These are phyloP conservation scores for Jaenimonas drosophilae DNA, from an alignment of 208 protist genomes.

Conservation along the genomic window DNA sequence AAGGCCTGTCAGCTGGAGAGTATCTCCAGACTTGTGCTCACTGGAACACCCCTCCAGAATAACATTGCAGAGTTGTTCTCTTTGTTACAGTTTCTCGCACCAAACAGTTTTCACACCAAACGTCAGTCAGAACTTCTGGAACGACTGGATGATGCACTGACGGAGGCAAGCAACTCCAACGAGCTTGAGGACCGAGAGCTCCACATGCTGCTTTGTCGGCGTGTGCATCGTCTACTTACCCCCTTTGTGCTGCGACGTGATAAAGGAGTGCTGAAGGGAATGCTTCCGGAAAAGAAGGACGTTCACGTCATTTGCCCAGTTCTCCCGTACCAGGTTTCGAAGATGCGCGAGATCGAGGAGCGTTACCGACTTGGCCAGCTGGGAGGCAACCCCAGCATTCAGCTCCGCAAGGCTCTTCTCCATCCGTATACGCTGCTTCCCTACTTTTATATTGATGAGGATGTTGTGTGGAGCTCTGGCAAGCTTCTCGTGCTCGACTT, in stretches of 20 bases:
- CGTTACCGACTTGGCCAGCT: constrained; percentile 10
- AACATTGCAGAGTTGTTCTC: constrained; percentile 89
- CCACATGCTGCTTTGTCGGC: constrained; percentile 28
- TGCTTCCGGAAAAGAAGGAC: constrained; percentile 28
- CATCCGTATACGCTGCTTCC: constrained; percentile 81
- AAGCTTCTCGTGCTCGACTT: constrained; percentile 85
- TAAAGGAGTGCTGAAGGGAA: constrained; percentile 18
- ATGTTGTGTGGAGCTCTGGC: constrained; percentile 46
- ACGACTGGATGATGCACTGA: constrained; percentile 23
- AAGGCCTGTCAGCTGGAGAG: constrained; percentile 18
- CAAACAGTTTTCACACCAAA: constrained; percentile 33
- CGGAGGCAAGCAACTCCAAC: constrained; percentile 15
- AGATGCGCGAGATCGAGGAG: constrained; percentile 15
- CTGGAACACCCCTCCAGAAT: constrained; percentile 92
- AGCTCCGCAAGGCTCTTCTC: constrained; percentile 52
- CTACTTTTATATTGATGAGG: constrained; percentile 49
- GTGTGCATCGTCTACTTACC: constrained; percentile 25
- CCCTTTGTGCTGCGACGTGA: constrained; percentile 40
- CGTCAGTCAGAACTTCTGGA: constrained; percentile 17
- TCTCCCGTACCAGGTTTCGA: constrained; percentile 19
- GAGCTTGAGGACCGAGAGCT: constrained; percentile 24
- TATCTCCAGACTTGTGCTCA: constrained; percentile 41
- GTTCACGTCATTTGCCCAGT: constrained; percentile 32
- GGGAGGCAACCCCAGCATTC: constrained; percentile 34
- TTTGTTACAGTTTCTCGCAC: constrained; percentile 87